Evolutionary conservation across 2,329 filamentous ascomycete species (phyloP).

Genomic region (Pseudocercospora pini-densiflorae): DNA sequence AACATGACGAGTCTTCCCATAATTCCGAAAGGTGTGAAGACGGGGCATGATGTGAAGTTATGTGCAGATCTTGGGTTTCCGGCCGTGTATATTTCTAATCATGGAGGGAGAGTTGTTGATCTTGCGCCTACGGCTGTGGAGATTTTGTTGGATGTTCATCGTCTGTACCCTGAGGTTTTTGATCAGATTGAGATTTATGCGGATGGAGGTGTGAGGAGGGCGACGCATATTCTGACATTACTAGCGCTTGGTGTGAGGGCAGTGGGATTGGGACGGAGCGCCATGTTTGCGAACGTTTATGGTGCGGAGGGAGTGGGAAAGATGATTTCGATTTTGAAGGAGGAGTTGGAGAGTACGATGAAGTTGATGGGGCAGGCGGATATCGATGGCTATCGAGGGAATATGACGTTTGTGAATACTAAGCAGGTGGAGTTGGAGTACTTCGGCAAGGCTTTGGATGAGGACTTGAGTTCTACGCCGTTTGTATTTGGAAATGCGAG

Average conservation of each 20-base stretch:
- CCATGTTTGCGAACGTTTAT: constrained; percentile 60
- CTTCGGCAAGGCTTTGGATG: constrained; percentile 18
- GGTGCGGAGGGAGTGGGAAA: constrained; percentile 62
- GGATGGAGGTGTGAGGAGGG: constrained; percentile 46
- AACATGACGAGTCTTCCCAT: constrained; percentile 24
- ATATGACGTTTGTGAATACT: constrained; percentile 26
- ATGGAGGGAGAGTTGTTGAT: constrained; percentile 48
- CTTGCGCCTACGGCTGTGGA: constrained; percentile 70
- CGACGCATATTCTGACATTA: constrained; percentile 43
- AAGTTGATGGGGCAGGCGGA: constrained; percentile 21
- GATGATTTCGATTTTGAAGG: constrained; percentile 21
- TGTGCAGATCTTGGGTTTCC: constrained; percentile 43
- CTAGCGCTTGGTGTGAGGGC: constrained; percentile 46
- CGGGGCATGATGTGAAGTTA: constrained; percentile 45
- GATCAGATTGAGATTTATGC: constrained; percentile 46
- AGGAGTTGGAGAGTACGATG: constrained; percentile 27
- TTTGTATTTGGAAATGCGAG: not conserved
- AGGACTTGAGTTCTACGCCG: not conserved
- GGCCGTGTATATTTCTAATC: constrained; percentile 49
- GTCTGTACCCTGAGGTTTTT: constrained; percentile 48
- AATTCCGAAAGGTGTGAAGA: constrained; percentile 44
- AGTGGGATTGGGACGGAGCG: constrained; percentile 53
- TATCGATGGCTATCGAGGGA: constrained; percentile 22
- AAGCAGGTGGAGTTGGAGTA: constrained; percentile 23
- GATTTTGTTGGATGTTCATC: constrained; percentile 76